These are phyloP conservation scores for Rhododendron ovatum DNA, from an alignment of 148 eudicot genomes.

Conservation along the genomic window DNA sequence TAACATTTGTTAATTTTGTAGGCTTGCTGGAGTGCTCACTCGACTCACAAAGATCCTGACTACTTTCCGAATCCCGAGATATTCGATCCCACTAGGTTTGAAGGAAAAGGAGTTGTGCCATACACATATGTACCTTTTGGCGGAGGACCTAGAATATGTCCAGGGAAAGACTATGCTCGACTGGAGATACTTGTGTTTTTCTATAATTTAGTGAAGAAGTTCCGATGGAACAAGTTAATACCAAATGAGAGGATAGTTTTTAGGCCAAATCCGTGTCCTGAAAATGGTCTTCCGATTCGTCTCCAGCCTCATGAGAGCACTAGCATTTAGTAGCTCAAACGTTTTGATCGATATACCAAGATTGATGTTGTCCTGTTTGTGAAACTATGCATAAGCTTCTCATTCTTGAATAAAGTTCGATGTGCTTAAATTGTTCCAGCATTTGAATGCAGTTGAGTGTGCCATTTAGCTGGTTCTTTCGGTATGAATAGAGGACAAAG, in stretches of 20 bases:
- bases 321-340: neutral
- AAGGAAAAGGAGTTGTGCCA: conserved; percentile 21
- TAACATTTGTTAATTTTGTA: neutral
- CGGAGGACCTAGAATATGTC: conserved; percentile 30
- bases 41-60: conserved; percentile 18
- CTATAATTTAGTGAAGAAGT: conserved; percentile 16
- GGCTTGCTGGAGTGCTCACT: conserved; percentile 13
- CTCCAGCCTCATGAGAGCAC: neutral
- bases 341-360: neutral
- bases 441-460: neutral
- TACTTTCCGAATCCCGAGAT: conserved; percentile 23
- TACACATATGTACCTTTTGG: conserved; percentile 23
- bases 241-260: conserved; percentile 13
- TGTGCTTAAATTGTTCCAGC: neutral
- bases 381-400: neutral
- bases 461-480: too few relatives aligned
- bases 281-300: conserved; percentile 22
- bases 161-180: conserved; percentile 18
- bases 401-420: neutral
- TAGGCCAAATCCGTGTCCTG: conserved; percentile 15
- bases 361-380: neutral
- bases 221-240: conserved; percentile 21
- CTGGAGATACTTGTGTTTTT: conserved; percentile 21
- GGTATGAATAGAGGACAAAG: too few relatives aligned
- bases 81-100: conserved; percentile 26